Conservation (phyloP, 345 rosid genomes). For the Anacardium occidentale region DNA sequence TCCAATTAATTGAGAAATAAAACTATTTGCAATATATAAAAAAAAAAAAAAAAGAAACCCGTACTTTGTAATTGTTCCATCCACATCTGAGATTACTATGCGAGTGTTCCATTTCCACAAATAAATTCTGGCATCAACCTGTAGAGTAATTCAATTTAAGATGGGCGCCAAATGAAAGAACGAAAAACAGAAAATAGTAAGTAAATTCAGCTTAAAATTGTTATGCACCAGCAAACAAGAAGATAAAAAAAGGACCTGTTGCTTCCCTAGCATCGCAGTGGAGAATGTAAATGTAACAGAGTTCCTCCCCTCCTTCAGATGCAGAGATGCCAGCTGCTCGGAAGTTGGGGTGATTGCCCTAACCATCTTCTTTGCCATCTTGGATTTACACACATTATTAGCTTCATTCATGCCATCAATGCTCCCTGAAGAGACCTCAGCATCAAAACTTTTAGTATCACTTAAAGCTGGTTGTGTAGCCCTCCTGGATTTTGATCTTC, state of each 20-base stretch:
- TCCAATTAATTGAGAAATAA: background rate
- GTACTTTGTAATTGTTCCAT: conserved; percentile 96
- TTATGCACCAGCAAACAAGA: background rate
- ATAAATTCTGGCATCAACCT: conserved; percentile 94
- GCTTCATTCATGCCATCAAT: conserved; percentile 29
- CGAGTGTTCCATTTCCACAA: conserved; percentile 95
- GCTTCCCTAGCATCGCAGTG: conserved; percentile 86
- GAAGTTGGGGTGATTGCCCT: conserved; percentile 75
- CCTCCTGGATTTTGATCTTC: conserved; percentile 42
- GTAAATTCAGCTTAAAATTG: conserved; percentile 3
- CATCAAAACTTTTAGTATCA: conserved; percentile 27
- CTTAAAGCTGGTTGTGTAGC: conserved; percentile 25
- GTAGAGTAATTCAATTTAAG: conserved; percentile 17
- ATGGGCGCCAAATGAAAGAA: conserved; percentile 11
- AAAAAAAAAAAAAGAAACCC: conserved; percentile 10
- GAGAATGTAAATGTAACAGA: conserved; percentile 76
- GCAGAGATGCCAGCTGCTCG: conserved; percentile 73
- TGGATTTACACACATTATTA: conserved; percentile 32
- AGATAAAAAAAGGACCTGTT: conserved; percentile 52
- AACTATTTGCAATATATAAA: background rate
- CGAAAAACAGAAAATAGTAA: conserved; percentile 12
- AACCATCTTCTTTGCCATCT: conserved; percentile 47
- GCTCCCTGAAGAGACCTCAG: conserved; percentile 35
- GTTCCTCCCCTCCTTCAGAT: conserved; percentile 81
- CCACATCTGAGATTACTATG: conserved; percentile 93